These are phyloP conservation scores for Boletus sp. DNA, from an alignment of 768 basidiomycete genomes.

Conservation along the genomic window DNA sequence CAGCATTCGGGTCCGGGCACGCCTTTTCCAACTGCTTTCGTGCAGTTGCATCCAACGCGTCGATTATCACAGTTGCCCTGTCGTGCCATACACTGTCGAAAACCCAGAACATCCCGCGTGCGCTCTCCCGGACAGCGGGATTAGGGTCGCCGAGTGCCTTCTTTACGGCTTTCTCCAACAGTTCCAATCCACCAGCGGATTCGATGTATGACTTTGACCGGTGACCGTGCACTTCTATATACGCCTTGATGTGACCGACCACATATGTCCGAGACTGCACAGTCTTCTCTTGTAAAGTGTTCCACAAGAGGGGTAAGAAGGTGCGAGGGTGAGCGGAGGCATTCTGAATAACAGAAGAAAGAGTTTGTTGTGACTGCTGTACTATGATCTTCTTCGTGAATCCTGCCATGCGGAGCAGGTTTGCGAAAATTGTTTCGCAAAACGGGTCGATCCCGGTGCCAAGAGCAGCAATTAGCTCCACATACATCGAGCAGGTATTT, in stretches of 20 bases:
- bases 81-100: slow-evolving; percentile 77
- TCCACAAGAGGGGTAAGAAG: slow-evolving; percentile 66
- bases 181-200: slow-evolving; percentile 60
- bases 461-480: slow-evolving; percentile 68
- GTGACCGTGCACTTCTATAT: slow-evolving; percentile 69
- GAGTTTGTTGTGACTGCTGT: slow-evolving; percentile 76
- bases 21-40: slow-evolving; percentile 85
- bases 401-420: slow-evolving; percentile 81
- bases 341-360: slow-evolving; percentile 64
- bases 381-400: slow-evolving; percentile 93
- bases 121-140: slow-evolving; percentile 71
- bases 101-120: slow-evolving; percentile 75
- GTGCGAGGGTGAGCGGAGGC: slow-evolving; percentile 70
- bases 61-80: slow-evolving; percentile 60
- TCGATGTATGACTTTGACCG: slow-evolving; percentile 69
- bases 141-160: slow-evolving; percentile 77
- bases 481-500: slow-evolving; percentile 75
- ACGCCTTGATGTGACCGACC: slow-evolving; percentile 69
- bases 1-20: slow-evolving; percentile 59
- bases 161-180: slow-evolving; percentile 70
- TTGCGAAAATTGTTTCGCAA: slow-evolving; percentile 72
- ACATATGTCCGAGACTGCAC: slow-evolving; percentile 68
- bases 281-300: slow-evolving; percentile 75
- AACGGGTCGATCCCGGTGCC: slow-evolving; percentile 72
- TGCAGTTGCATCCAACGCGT: slow-evolving; percentile 61